Evolutionary conservation across 768 basidiomycete species (phyloP).

Genomic region (Suillus bovinus): DNA sequence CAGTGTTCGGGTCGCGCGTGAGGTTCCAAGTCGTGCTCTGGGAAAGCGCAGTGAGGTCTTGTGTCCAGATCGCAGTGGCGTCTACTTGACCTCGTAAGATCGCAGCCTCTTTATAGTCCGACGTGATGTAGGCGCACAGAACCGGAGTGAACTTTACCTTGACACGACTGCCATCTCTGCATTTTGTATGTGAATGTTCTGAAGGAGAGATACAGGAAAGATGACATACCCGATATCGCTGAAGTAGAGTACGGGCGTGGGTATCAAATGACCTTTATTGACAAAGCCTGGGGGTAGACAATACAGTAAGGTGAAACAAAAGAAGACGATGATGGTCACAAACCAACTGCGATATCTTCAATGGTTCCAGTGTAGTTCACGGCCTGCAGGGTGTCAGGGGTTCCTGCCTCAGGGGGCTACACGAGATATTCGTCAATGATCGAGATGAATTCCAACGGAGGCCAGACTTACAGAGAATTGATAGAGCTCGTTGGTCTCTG

Average conservation of each 20-base stretch:
- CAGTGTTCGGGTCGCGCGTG: not conserved
- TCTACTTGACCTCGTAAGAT: not conserved
- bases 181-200: not conserved
- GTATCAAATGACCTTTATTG: not conserved
- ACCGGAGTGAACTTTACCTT: constrained; percentile 1
- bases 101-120: constrained; percentile 1
- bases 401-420: not conserved
- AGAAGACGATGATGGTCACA: not conserved
- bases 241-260: not conserved
- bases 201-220: not conserved
- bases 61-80: not conserved
- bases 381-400: not conserved
- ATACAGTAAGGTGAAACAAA: not conserved
- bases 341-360: not conserved
- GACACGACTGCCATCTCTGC: not conserved
- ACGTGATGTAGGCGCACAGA: not conserved
- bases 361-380: not conserved
- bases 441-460: not conserved
- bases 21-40: constrained; percentile 6
- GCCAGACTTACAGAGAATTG: not conserved
- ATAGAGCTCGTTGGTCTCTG: not conserved
- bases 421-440: too few relatives aligned
- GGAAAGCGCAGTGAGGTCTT: not conserved
- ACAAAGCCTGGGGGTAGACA: not conserved
- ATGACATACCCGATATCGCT: not conserved